phyloP scores from a whole-genome alignment of 768 basidiomycete genomes.

The Xerocomus spinulosus region DNA sequence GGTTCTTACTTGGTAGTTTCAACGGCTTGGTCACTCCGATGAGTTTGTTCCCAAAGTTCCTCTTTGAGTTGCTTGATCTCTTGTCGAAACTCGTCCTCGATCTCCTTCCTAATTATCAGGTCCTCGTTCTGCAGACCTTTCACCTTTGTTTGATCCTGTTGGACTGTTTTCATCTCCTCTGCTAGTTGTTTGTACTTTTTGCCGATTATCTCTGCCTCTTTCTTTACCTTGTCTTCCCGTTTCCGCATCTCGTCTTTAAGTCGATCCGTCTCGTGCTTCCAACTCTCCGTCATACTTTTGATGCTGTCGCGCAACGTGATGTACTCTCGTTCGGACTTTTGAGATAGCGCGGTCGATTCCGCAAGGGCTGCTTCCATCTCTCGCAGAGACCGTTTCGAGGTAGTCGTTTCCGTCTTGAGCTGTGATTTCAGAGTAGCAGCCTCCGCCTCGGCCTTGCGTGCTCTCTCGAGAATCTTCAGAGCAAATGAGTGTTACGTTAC shows the following conservation, averaged over 20 bases:
- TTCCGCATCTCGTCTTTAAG: conserved; percentile 71
- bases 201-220: conserved; percentile 63
- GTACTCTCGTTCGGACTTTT: conserved; percentile 82
- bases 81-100: conserved; percentile 58
- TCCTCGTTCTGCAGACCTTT: conserved; percentile 50
- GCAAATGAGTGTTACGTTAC: not conserved
- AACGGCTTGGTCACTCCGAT: conserved; percentile 52
- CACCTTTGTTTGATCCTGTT: conserved; percentile 42
- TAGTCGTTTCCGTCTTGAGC: conserved; percentile 67
- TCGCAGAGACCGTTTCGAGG: conserved; percentile 68
- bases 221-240: conserved; percentile 63
- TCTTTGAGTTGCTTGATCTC: conserved; percentile 52
- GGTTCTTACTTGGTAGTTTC: conserved; percentile 56
- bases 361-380: conserved; percentile 75
- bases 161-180: conserved; percentile 57
- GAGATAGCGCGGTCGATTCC: conserved; percentile 72
- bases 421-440: conserved; percentile 61
- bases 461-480: conserved; percentile 69
- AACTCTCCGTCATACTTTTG: conserved; percentile 65
- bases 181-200: conserved; percentile 65
- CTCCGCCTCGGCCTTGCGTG: conserved; percentile 81
- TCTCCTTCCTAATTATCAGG: conserved; percentile 44
- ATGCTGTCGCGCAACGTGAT: conserved; percentile 72
- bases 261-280: conserved; percentile 68
- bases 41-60: conserved; percentile 49